Evolutionary conservation across 306 rosid genomes (phyloP), one percentile per base, ranked within the genome.

Genomic region (Fragaria nilgerrensis): DNA sequence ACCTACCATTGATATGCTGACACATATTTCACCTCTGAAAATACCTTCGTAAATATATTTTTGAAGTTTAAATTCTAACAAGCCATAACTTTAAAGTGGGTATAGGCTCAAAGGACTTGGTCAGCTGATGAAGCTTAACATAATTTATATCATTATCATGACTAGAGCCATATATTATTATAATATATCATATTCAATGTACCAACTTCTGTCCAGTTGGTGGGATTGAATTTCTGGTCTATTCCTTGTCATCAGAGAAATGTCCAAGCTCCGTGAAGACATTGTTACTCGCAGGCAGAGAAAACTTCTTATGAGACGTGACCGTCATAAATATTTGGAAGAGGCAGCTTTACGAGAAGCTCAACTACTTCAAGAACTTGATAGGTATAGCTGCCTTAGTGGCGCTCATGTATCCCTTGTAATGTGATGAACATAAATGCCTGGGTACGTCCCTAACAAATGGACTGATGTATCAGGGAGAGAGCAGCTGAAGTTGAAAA

Each of bases 301-400:
- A 79, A 90, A 87, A 85, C 84, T 86, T 74, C 79, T 90, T 37
- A 61, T 87, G 85, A 89, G 96, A 77, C 90, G 78, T 73, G 88
- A 78, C 77, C 98, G 96, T 39, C 87, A 90, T 77, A 94, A 87
- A 62, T 78, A 78, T 85, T 83, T 91, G 79, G 98, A 94, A 80
- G 94, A 90, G 84, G 88, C 86, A 67, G 88, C 91, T 72, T 79
- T 85, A 75, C 89, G 83, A 36, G 98, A 94, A 86, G 90, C 97
- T 65, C 91, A 90, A 72, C 91, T 90, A 81, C 81, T 90, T 64
- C 97, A 86, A 87, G 97, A 91, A 81, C 89, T 91, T 84, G 98
- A 94, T 83, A 90, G 96, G 98, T 94, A 53, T 76, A 58, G 56
- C 78, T 69, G 78, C 67, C 56, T 72, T 27, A 68, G 61, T 68